Evolutionary conservation across 768 basidiomycete species (phyloP), one percentile per base, ranked within the genome.

Genomic region (Pisolithus albus): DNA sequence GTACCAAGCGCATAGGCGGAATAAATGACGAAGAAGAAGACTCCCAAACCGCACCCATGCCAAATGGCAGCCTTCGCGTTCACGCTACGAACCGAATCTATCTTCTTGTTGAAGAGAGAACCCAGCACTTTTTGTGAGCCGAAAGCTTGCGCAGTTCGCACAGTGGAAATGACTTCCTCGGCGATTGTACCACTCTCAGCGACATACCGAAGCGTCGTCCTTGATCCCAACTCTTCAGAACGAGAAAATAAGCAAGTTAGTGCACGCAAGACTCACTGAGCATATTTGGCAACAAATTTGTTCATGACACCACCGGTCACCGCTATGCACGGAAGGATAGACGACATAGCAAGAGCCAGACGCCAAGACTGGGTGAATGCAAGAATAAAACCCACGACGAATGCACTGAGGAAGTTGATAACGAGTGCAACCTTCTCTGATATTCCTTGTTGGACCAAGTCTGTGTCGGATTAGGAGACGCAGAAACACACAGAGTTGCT

Each of bases 91-190:
- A 88, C 79, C 53, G 73, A 59, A 19, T 73, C 67, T 56, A 92
- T 77, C 52, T 80, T 77, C 1, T 42, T 56, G 61, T 91, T 79
- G 65, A 95, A 98, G 18, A 89, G 68, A 5, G 57, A 56, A 1
- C 80, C 61, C 44, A 98, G 74, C 28, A 75, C 75, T 5, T 62
- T 70, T 68, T 92, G 88, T 0, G 83, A 86, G 38, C 91, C 92
- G 59, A 98, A 98, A 0, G 94, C 93, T 53, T 96, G 89, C 3
- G 89, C 82, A 1, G 91, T 94, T 18, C 93, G 84, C 52, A 97
- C 73, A 39, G 88, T 87, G 0, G 89, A 86, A 52, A 98, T 88
- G 57, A 92, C 92, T 66, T 96, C 94, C 68, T 98, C 94, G 0
- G 93, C 94, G 13, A 96, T 64, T 10, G 80, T 84, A 34, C 92